Evolutionary conservation across 202 grass and related monocot species (phyloP).

Genomic region (Zoysia matrella): DNA sequence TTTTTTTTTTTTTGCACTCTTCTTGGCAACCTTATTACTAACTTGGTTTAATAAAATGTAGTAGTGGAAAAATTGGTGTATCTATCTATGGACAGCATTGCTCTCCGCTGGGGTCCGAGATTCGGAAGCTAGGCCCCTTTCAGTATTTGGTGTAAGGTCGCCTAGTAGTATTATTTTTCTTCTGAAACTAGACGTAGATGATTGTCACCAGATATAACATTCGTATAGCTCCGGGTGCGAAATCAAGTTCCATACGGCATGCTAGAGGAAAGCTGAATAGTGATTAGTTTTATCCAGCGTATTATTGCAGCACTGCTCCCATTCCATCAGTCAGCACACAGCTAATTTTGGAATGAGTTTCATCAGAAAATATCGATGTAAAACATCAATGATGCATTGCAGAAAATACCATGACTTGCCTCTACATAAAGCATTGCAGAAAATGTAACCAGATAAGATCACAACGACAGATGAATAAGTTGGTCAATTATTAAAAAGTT

Average conservation of each 20-base stretch:
- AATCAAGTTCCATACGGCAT: not conserved
- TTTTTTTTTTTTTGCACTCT: not conserved
- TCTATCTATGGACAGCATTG: not conserved
- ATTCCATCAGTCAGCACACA: not conserved
- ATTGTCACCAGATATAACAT: not conserved
- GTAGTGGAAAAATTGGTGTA: not conserved
- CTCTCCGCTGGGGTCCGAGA: not conserved
- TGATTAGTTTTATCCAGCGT: not conserved
- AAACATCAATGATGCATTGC: not conserved
- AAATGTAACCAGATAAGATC: not conserved
- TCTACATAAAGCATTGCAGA: not conserved
- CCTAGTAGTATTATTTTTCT: not conserved
- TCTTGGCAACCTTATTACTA: not conserved
- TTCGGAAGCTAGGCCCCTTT: not conserved
- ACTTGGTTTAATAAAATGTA: constrained; percentile 1
- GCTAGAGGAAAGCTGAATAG: not conserved
- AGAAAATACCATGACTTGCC: not conserved
- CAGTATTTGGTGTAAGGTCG: not conserved
- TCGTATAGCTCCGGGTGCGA: too few species aligned
- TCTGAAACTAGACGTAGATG: not conserved
- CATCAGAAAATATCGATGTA: not conserved
- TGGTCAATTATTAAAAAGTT: not conserved
- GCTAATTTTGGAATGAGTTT: not conserved
- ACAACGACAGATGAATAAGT: not conserved
- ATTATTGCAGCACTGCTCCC: not conserved